Percentiles rank a stretch among this genome's conserved stretches.
phyloP scores from a whole-genome alignment of 1,139 yeast species.

The Debaryomyces fabryi region DNA sequence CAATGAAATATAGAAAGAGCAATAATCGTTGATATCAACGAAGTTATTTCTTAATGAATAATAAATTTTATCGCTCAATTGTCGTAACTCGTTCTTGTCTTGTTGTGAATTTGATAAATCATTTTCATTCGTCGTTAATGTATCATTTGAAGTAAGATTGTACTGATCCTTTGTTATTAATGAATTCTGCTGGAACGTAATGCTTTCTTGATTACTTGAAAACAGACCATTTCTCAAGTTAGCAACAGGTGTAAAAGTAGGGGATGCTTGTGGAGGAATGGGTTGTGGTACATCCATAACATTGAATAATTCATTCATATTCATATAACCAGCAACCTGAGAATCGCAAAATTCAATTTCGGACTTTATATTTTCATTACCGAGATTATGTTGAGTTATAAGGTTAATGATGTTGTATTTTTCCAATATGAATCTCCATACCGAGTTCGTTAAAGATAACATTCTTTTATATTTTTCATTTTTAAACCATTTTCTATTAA shows the following conservation, averaged over 20 bases:
- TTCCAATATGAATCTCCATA: constrained; percentile 49
- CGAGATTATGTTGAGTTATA: constrained; percentile 30
- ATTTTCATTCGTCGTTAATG: background rate
- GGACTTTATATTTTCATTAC: constrained; percentile 17
- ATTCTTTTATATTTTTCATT: constrained; percentile 51
- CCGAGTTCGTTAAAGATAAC: constrained; percentile 44
- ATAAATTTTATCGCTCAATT: constrained; percentile 42
- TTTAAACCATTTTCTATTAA: constrained; percentile 50
- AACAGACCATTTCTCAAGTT: background rate
- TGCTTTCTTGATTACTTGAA: background rate
- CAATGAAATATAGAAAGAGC: constrained; percentile 47
- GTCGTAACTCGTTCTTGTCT: constrained; percentile 28
- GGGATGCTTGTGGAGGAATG: constrained; percentile 5
- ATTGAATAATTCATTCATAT: constrained; percentile 44
- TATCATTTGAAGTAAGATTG: background rate
- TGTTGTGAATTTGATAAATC: background rate
- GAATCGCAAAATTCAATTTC: constrained; percentile 43
- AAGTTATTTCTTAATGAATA: constrained; percentile 48
- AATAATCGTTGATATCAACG: constrained; percentile 49
- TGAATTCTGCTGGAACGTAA: constrained; percentile 2
- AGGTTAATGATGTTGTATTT: constrained; percentile 35
- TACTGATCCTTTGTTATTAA: constrained; percentile 7
- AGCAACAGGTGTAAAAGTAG: background rate
- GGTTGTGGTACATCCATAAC: constrained; percentile 52
- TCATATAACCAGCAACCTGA: constrained; percentile 42